Base-by-base conservation (phyloP, 352 stramenopile genomes). In the Globisporangium emineosum region DNA sequence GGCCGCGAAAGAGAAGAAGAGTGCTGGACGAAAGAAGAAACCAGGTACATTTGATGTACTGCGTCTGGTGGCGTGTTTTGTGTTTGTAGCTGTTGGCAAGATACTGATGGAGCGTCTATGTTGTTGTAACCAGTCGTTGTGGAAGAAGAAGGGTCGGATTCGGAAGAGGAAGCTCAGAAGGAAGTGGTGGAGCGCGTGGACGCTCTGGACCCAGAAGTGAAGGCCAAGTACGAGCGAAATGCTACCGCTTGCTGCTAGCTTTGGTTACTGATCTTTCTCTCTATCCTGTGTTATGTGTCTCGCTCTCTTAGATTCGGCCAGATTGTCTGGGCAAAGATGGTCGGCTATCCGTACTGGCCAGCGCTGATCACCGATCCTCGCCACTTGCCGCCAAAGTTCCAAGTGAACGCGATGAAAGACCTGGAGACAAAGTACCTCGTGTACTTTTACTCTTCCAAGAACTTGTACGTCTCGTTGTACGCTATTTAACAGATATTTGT, bases 301-400 rank as follows among this genome's bases (percentile, higher is more conserved):
- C 12, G 54, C 3, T 23, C 27, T 56, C 15, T 12, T 47, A 88
- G 81, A 57, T 94, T 89, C 68, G 86, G 86, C 52, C 65, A 81
- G 58, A 86, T 94, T 50, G 81, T 86, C 53, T 94, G 86, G 86
- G 82, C 76, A n/a, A 90, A 88, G 58, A 94, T 94, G 83, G 73
- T 71, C 8, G 78, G 86, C 3, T 94, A 86, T 57, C 86, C 86
- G 42, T 94, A 87, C 71, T 94, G 86, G 86, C 86, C 86, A 23
- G 83, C 73, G 29, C 68, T 93, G 49, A 89, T 94, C 59, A 81
- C 75, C 21, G 81, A 93, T 54, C 86, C 84, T 21, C 70, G 76
- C 0, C 64, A 78, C 29, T 51, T 93, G 54, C 70, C 76, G 2
- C 1, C 23, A n/a, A 78, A 81, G n/a, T 57, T 83, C 5, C 82